Evolutionary conservation across 2,329 filamentous ascomycete species (phyloP).

Genomic region (Alternaria dauci): DNA sequence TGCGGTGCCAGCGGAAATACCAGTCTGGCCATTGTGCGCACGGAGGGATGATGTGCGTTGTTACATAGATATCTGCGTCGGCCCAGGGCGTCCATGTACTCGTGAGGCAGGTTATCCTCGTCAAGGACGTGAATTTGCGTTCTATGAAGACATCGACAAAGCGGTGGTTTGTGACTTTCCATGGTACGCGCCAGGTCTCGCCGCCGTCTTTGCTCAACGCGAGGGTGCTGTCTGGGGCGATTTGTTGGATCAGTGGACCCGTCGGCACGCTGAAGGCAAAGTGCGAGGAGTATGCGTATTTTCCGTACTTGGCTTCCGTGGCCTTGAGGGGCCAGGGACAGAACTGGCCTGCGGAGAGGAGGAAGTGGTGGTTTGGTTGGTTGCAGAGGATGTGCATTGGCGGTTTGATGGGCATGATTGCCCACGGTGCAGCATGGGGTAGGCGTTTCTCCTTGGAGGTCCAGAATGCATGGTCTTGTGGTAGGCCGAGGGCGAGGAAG

Average conservation of each 20-base stretch:
- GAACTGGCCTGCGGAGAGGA: constrained; percentile 45
- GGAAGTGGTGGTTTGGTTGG: constrained; percentile 41
- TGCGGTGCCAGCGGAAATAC: constrained; percentile 36
- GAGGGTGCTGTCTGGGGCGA: constrained; percentile 53
- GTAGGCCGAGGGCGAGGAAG: constrained; percentile 55
- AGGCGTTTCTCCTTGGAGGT: constrained; percentile 51
- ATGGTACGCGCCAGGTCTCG: constrained; percentile 52
- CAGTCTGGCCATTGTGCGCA: constrained; percentile 41
- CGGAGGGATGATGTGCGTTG: constrained; percentile 36
- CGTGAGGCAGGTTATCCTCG: constrained; percentile 22
- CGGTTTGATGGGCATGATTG: constrained; percentile 25
- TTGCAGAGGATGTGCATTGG: constrained; percentile 59
- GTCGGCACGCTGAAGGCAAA: constrained; percentile 53
- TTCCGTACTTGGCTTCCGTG: constrained; percentile 48
- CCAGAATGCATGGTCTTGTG: constrained; percentile 58
- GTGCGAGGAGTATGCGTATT: constrained; percentile 48
- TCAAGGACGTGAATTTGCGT: background rate
- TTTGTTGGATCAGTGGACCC: constrained; percentile 50
- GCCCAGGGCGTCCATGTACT: constrained; percentile 44
- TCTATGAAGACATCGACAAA: constrained; percentile 17
- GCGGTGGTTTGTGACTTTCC: constrained; percentile 32
- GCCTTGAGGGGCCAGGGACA: constrained; percentile 50
- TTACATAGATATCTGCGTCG: constrained; percentile 36
- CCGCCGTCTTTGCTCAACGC: constrained; percentile 51
- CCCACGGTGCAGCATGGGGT: constrained; percentile 5